Percentiles rank a stretch among this genome's conserved stretches.
phyloP scores from a whole-genome alignment of 257 asterid genomes.

The Jacaranda copaia region DNA sequence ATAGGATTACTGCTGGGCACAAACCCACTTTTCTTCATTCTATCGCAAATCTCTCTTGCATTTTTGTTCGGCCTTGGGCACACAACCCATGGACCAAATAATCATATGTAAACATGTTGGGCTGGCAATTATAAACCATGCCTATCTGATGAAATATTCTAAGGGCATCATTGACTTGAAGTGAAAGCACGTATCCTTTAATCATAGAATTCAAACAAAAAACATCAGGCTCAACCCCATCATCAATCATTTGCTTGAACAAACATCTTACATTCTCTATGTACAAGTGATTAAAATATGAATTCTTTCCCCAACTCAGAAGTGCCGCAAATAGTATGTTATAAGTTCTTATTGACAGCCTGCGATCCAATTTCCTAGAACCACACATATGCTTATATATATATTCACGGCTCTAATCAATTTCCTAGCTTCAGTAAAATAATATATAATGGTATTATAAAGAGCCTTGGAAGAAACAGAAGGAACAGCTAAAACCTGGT shows the following conservation, averaged over 20 bases:
- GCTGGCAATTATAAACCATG: conserved; percentile 68
- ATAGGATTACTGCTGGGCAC: conserved; percentile 84
- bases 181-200: conserved; percentile 91
- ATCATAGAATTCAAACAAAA: conserved; percentile 85
- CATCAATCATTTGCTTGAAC: conserved; percentile 87
- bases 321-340: conserved; percentile 75
- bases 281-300: conserved; percentile 78
- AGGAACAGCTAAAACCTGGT: conserved; percentile 82
- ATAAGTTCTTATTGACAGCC: conserved; percentile 80
- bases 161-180: conserved; percentile 92
- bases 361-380: conserved; percentile 73
- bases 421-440: conserved; percentile 81
- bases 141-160: conserved; percentile 93
- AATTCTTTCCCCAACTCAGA: conserved; percentile 73
- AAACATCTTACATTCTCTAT: conserved; percentile 78
- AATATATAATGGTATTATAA: conserved; percentile 79
- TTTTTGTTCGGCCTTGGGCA: conserved; percentile 86
- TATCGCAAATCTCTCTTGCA: conserved; percentile 74
- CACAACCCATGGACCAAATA: conserved; percentile 90
- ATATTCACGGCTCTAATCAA: conserved; percentile 81
- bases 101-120: conserved; percentile 78
- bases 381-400: conserved; percentile 75
- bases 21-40: conserved; percentile 77
- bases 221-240: conserved; percentile 87
- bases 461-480: conserved; percentile 75